Percentiles rank a stretch among this genome's conserved stretches.
Evolutionary conservation across 208 protist species (phyloP).

Genomic region (Wallacemonas sp.): DNA sequence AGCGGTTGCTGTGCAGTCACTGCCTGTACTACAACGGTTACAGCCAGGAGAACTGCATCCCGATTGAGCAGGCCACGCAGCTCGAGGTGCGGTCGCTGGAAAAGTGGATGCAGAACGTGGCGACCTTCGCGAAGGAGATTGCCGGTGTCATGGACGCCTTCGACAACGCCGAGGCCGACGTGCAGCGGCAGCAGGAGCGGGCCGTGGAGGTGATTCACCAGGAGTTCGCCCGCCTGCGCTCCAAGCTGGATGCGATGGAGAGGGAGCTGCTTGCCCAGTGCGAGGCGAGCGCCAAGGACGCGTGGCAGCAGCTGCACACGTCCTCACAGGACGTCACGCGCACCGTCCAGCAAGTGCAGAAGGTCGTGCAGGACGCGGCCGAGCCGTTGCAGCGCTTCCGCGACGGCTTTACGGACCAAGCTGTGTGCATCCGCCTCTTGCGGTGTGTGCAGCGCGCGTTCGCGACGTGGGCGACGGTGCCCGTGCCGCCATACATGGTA

Average conservation of each 20-base stretch:
- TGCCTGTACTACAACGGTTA: conserved; percentile 83
- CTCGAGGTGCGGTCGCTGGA: conserved; percentile 49
- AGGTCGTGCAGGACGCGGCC: conserved; percentile 37
- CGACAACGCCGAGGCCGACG: conserved; percentile 49
- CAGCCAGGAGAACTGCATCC: conserved; percentile 60
- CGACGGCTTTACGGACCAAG: conserved; percentile 33
- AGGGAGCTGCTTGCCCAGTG: conserved; percentile 38
- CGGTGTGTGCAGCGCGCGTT: conserved; percentile 53
- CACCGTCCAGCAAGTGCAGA: conserved; percentile 46
- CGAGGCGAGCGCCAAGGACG: conserved; percentile 27
- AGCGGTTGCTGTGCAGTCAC: conserved; percentile 70
- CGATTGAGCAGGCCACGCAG: conserved; percentile 51
- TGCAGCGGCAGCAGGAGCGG: conserved; percentile 31
- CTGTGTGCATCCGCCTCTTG: conserved; percentile 42
- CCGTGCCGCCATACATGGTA: conserved; percentile 49
- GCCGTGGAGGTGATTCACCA: conserved; percentile 37
- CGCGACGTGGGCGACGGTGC: conserved; percentile 45
- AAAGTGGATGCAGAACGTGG: conserved; percentile 62
- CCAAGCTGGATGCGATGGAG: conserved; percentile 49
- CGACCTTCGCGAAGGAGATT: conserved; percentile 66
- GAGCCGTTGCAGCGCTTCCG: conserved; percentile 40
- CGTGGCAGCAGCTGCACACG: conserved; percentile 30
- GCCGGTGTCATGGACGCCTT: conserved; percentile 54
- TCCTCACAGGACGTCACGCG: conserved; percentile 33
- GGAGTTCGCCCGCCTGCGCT: conserved; percentile 40